Evolutionary conservation across 2,329 filamentous ascomycete genomes (phyloP).

Genomic region (Clarireedia homoeocarpa): DNA sequence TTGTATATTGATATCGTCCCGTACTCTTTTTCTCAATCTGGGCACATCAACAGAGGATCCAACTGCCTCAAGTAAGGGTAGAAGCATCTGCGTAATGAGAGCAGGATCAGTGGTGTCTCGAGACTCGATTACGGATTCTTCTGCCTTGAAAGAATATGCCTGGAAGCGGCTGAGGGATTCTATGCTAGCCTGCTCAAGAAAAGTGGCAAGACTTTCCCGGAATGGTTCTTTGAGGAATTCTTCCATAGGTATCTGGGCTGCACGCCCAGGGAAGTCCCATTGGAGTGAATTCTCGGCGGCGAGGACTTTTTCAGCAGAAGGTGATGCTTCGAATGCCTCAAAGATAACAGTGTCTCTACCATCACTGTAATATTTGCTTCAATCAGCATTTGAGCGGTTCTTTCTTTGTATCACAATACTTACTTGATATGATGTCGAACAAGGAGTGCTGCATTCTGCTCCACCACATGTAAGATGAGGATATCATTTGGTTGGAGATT

Average conservation of each 20-base stretch:
- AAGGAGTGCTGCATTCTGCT: conserved; percentile 41
- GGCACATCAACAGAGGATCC: conserved; percentile 35
- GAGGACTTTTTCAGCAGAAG: conserved; percentile 43
- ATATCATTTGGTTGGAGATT: conserved; percentile 24
- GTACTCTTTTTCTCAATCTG: conserved; percentile 47
- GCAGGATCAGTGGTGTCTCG: conserved; percentile 50
- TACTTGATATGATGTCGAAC: conserved; percentile 31
- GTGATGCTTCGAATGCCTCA: conserved; percentile 54
- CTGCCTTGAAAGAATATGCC: conserved; percentile 44
- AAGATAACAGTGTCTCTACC: conserved; percentile 35
- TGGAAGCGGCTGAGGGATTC: conserved; percentile 46
- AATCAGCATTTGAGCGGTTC: conserved; percentile 7
- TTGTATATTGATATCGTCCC: conserved; percentile 51
- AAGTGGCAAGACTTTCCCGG: conserved; percentile 37
- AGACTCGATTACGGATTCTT: conserved; percentile 39
- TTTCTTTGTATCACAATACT: conserved; percentile 15
- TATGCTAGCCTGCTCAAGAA: conserved; percentile 48
- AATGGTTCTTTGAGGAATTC: conserved; percentile 37
- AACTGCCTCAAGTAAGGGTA: conserved; percentile 15
- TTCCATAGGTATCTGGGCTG: conserved; percentile 37
- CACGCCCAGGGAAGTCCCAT: conserved; percentile 52
- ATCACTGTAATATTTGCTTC: neutral
- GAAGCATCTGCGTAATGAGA: conserved; percentile 41
- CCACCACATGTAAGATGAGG: conserved; percentile 36
- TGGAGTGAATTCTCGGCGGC: conserved; percentile 42